Base-by-base conservation (phyloP, 2,329 filamentous ascomycete species). In the Gyromitra esculenta region DNA sequence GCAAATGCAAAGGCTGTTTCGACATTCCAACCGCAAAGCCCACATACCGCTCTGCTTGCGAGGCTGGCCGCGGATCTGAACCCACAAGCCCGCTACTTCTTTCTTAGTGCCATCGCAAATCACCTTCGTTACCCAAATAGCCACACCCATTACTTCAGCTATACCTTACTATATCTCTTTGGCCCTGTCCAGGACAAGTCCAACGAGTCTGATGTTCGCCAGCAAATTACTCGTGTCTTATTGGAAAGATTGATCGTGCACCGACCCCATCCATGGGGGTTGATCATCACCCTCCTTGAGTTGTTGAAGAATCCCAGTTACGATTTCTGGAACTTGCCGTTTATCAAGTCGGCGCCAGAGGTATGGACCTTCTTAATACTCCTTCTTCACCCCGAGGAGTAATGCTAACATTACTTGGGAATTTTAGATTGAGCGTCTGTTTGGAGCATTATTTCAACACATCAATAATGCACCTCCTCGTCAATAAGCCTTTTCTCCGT, bases 231-330 rank as follows among this genome's bases (percentile, higher is more conserved):
- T 67, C 90, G 95, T 60, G 90, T 97, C 31, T 86, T 99, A 59
- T 87, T 97, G 48, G 96, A 99, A 86, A 90, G 96, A 63, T 86
- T 97, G 60, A 89, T 96, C 76, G 92, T 93, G 25, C 93, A 93
- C 83, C 93, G 94, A 85, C 95, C 95, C 67, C 95, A 98, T 83
- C 95, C 96, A 18, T 98, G 95, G 95, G 96, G 96, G 11, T 86
- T 99, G 56, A 91, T 97, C 82, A 91, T 94, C 78, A 95, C 94
- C 45, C 88, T 97, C 77, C 86, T 96, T 78, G 96, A 98, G 85
- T 88, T 99, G 73, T 87, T 97, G 80, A 96, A 97, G 86, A 97
- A 97, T 83, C 91, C 92, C 69, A 92, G 90, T 82, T 96, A 95
- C 84, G 90, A 90, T 82, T 97, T 99, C 86, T 98, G 96, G 86